These are phyloP conservation scores for Camelina laxa DNA, from an alignment of 345 rosid species.

Conservation along the genomic window DNA sequence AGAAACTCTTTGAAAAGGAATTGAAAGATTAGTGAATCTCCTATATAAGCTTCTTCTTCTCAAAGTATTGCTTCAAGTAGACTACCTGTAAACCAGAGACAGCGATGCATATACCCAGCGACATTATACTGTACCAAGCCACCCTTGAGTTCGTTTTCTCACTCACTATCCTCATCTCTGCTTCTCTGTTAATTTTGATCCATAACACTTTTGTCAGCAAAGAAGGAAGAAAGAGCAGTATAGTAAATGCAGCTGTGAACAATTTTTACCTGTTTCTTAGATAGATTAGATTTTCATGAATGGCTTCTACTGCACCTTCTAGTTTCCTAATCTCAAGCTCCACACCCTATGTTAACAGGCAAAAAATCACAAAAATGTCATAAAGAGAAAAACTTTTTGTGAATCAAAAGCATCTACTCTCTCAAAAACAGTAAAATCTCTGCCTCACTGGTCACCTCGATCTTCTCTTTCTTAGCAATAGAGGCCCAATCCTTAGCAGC, in stretches of 20 bases:
- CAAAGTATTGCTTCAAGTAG: constrained; percentile 86
- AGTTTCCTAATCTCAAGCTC: constrained; percentile 94
- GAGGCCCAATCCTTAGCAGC: constrained; percentile 98
- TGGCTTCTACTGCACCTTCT: constrained; percentile 81
- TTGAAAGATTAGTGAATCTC: constrained; percentile 1
- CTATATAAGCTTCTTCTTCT: constrained; percentile 89
- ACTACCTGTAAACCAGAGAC: constrained; percentile 72
- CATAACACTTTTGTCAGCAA: constrained; percentile 3
- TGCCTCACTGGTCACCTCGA: constrained; percentile 55
- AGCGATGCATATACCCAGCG: constrained; percentile 73
- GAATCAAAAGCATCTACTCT: neutral
- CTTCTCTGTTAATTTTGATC: constrained; percentile 62
- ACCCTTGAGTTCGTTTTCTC: constrained; percentile 78
- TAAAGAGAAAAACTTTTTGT: constrained; percentile 10
- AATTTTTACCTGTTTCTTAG: constrained; percentile 65
- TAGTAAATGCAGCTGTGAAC: neutral
- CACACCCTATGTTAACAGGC: constrained; percentile 62
- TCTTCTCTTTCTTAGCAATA: constrained; percentile 86
- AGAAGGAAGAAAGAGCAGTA: neutral
- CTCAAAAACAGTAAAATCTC: neutral
- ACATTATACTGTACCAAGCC: constrained; percentile 77
- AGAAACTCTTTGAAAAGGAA: neutral
- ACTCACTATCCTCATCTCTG: constrained; percentile 76
- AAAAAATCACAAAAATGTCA: constrained; percentile 6
- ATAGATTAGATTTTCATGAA: constrained; percentile 75